Base-by-base conservation (phyloP, 2,329 filamentous ascomycete species). In the Botrytis deweyae region DNA sequence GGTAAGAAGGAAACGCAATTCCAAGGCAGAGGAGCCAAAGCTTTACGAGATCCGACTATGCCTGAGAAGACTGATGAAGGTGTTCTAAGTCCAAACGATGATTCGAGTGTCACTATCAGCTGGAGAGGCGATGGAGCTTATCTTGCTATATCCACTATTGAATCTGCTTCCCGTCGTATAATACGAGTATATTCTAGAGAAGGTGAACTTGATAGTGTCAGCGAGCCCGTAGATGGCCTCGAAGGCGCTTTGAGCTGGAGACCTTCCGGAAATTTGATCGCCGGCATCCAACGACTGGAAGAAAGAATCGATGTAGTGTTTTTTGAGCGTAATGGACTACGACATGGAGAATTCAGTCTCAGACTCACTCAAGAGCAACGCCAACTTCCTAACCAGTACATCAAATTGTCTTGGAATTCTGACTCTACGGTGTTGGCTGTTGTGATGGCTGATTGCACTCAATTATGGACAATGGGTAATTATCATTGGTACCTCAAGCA, bases 401-500 rank as follows among this genome's bases (percentile, higher is more conserved):
- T 97, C 72, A 84, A 84, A 42, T 85, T 99, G 22, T 87, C 88
- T 66, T 99, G 96, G 96, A 99, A 98, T 80, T 87, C 90, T 7
- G 95, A 99, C 81, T 99, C 96, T 0, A 95, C 91, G 1, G 93
- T 97, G 0, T 86, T 99, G 64, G 94, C 95, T 9, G 91, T 98
- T n/a, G 86, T 89, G 1, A 89, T 95, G 78, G 85, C 86, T 46
- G 89, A 94, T 76, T 88, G 89, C 73, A 84, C 96, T n/a, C 96
- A 99, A 80, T 85, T 99, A 1, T 99, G 96, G 96, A 97, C 94
- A 0, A 97, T 92, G 87, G 93, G 94, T 33, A 99, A 99, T 82
- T 99, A 99, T 78, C 93, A 98, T 81, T 99, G 96, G 89, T 98
- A 98, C 82, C 86, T 99, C 25, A 99, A 99, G 84, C 94, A 97